Conservation (phyloP, 768 basidiomycete genomes). For the Favolaschia claudopus region DNA sequence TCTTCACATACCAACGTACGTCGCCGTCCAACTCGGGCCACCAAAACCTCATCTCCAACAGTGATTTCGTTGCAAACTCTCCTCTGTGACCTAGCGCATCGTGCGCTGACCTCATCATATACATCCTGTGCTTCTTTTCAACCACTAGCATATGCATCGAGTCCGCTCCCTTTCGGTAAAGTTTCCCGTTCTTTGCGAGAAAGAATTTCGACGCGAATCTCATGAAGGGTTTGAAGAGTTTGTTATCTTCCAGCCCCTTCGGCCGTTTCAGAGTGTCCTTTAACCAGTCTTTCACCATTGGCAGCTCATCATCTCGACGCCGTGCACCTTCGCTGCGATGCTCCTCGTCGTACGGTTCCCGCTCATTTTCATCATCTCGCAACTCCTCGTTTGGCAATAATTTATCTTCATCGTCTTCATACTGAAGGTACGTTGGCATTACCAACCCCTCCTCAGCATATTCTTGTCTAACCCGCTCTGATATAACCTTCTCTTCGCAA, state of each 20-base stretch:
- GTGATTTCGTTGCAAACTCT: constrained; percentile 19
- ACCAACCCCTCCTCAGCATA: too few relatives aligned
- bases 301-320: not conserved
- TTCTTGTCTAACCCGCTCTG: too few relatives aligned
- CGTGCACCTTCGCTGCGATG: not conserved
- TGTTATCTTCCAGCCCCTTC: constrained; percentile 3
- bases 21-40: constrained; percentile 37
- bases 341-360: not conserved
- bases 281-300: not conserved
- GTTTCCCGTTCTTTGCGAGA: constrained; percentile 16
- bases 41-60: constrained; percentile 35
- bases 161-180: constrained; percentile 17
- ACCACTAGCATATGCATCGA: constrained; percentile 30
- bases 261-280: not conserved
- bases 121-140: constrained; percentile 21
- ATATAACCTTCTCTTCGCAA: too few relatives aligned
- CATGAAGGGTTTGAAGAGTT: constrained; percentile 3
- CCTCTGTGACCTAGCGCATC: constrained; percentile 36
- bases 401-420: not conserved
- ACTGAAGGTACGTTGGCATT: too few relatives aligned
- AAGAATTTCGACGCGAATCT: constrained; percentile 23
- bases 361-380: not conserved
- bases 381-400: not conserved
- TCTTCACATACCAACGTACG: constrained; percentile 33
- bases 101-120: constrained; percentile 31